A percentile compares a stretch with the other conserved stretches of the same genome.
Conservation (phyloP, 345 rosid species). For the Gynandropsis gynandra region DNA sequence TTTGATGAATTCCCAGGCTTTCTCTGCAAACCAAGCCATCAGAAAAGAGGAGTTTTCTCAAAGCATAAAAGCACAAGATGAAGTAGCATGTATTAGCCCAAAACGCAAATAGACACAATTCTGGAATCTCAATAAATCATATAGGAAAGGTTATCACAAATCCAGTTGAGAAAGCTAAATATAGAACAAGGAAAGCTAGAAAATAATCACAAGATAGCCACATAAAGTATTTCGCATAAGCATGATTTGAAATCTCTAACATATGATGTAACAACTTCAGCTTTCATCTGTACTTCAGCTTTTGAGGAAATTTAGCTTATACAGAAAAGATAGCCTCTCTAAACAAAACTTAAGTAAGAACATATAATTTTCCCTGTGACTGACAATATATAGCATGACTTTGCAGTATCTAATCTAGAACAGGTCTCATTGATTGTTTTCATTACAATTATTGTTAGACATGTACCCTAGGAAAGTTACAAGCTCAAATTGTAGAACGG, state of each 20-base stretch:
- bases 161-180: background rate
- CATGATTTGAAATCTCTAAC: conserved; percentile 1
- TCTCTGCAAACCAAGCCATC: too few species aligned
- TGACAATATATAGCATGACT: background rate
- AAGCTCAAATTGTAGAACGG: conserved; percentile 12
- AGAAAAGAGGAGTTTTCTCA: too few species aligned
- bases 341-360: background rate
- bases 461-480: conserved; percentile 7
- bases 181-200: background rate
- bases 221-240: conserved; percentile 9
- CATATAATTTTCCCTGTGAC: background rate
- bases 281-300: background rate
- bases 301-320: background rate
- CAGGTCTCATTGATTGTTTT: conserved; percentile 9
- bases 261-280: conserved; percentile 10
- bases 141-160: background rate
- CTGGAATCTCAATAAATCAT: background rate
- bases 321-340: background rate
- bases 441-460: conserved; percentile 8
- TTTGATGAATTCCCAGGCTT: too few species aligned
- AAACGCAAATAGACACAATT: background rate
- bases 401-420: conserved; percentile 12
- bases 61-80: too few species aligned
- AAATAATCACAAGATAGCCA: background rate
- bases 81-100: too few species aligned